phyloP scores from a whole-genome alignment of 306 rosid species.

The Cucurbita argyrosperma region DNA sequence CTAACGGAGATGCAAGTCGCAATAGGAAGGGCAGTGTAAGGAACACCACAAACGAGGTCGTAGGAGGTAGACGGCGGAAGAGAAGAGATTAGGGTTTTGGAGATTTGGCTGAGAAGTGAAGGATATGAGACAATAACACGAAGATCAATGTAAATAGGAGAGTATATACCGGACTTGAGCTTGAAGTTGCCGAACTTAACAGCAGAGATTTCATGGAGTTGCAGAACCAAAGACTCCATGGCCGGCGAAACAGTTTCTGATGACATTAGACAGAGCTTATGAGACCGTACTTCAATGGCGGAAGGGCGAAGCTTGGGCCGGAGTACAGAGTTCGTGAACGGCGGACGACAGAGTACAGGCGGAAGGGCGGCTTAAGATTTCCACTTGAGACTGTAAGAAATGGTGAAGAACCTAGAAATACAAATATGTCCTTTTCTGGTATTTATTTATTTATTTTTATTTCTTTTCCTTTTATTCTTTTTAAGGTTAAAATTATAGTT shows the following conservation, averaged over 20 bases:
- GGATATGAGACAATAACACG: conserved; percentile 81
- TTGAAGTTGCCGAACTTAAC: conserved; percentile 85
- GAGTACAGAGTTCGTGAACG: not conserved
- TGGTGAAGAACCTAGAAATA: not conserved
- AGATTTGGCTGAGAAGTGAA: conserved; percentile 58
- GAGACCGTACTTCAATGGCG: not conserved
- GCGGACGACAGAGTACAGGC: not conserved
- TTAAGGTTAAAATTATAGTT: no score
- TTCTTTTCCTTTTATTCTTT: no score
- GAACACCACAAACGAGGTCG: conserved; percentile 77
- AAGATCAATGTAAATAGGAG: conserved; percentile 84
- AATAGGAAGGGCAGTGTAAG: conserved; percentile 83
- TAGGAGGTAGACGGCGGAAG: conserved; percentile 37
- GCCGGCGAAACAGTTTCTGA: conserved; percentile 17
- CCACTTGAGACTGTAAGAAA: not conserved
- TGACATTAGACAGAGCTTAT: not conserved
- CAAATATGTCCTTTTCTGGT: not conserved
- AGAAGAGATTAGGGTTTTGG: conserved; percentile 51
- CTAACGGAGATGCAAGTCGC: conserved; percentile 58
- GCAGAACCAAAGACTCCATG: conserved; percentile 54
- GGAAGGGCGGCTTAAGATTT: not conserved
- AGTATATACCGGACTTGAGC: conserved; percentile 82
- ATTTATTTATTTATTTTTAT: no score
- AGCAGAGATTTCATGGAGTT: conserved; percentile 79
- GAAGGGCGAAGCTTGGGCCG: not conserved